A percentile compares a stretch with the other conserved stretches of the same genome.
These are phyloP conservation scores for Priceomyces carsonii DNA, from an alignment of 805 yeast species.

Conservation along the genomic window DNA sequence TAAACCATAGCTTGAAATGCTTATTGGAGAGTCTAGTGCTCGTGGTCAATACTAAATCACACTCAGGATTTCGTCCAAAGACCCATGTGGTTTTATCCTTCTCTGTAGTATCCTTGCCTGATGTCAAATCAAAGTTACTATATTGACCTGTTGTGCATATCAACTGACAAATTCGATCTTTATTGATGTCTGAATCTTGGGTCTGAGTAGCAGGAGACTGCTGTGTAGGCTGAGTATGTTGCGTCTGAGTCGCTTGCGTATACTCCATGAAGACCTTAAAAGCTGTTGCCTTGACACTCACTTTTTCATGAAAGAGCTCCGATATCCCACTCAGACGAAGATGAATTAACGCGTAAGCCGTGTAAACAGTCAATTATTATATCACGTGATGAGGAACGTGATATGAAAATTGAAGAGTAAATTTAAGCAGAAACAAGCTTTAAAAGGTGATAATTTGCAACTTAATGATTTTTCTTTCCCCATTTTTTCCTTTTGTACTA, in stretches of 20 bases:
- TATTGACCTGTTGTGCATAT: conserved; percentile 63
- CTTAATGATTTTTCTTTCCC: too few species aligned
- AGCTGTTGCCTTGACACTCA: background rate
- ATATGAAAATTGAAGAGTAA: background rate
- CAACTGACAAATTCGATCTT: conserved; percentile 50
- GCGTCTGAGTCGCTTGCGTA: conserved; percentile 28
- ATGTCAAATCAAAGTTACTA: conserved; percentile 45
- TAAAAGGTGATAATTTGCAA: too few species aligned
- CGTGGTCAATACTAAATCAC: conserved; percentile 63
- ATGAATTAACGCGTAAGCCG: conserved; percentile 4
- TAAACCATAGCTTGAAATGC: conserved; percentile 74
- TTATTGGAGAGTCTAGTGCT: conserved; percentile 68
- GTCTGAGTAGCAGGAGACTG: conserved; percentile 34
- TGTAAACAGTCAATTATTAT: background rate
- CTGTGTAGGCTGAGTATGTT: conserved; percentile 41
- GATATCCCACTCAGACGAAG: background rate
- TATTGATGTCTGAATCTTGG: conserved; percentile 22
- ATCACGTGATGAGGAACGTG: conserved; percentile 1
- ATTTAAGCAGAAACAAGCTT: too few species aligned
- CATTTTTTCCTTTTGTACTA: too few species aligned
- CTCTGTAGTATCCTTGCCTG: conserved; percentile 19
- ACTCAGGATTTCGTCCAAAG: conserved; percentile 70
- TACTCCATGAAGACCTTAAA: conserved; percentile 2
- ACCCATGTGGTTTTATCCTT: conserved; percentile 52
- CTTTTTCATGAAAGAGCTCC: background rate